Evolutionary conservation across 257 asterid genomes (phyloP), one percentile per base, ranked within the genome.

Genomic region (Nicotiana undulata): DNA sequence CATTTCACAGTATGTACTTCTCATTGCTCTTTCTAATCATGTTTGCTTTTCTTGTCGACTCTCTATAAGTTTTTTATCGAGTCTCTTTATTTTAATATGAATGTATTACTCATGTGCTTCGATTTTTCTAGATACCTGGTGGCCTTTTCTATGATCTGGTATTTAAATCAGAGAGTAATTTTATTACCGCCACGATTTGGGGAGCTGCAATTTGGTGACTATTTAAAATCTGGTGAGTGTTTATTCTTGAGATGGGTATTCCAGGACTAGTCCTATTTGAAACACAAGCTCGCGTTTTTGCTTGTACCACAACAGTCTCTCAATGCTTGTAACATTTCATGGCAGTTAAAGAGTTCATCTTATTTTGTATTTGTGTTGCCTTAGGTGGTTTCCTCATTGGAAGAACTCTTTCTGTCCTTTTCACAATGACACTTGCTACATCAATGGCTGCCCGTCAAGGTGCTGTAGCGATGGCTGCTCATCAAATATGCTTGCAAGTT

Each of bases 361-460:
- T 26, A 74, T 74, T 49, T 74, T 49, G 79, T 26, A 24, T 46
- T 46, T 72, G 16, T 72, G 40, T 55, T 46, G 40, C 22, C 77
- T 70, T 84, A 95, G 98, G 99, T 88, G 97, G 97, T 63, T 91
- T 93, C 85, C 97, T 93, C 3, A 89, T 95, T 81, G 98, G 98
- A 84, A 89, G 99, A 83, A 95, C 99, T 82, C 93, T 95, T 79
- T 86, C 99, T 82, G 94, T 91, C 85, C 97, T 95, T 34, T 40
- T 92, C 85, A 93, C 97, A 37, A 83, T 89, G 97, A 92, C 97
- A 53, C 91, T 93, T 55, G 98, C 89, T 70, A 89, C 99, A 82
- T 90, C 98, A 82, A 92, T 95, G 99, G 99, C 99, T 76, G 97
- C 99, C 83, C 98, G 98, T 68, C 98, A 93, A 85, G 99, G 99